phyloP scores from a whole-genome alignment of 2,329 filamentous ascomycete genomes.

The Verticillium tricorpus region DNA sequence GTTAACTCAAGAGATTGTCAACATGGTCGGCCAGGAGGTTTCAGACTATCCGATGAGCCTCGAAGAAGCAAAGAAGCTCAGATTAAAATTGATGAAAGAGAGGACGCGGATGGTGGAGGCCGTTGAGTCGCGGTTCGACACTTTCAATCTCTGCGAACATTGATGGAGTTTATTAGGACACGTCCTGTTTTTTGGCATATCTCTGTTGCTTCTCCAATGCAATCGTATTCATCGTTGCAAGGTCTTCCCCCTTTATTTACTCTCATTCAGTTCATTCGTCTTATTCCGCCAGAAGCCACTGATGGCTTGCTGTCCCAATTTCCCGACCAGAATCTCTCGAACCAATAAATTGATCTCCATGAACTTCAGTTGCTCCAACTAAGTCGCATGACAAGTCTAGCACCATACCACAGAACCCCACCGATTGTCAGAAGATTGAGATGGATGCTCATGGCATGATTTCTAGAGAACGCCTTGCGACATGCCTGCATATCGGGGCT shows the following conservation, averaged over 20 bases:
- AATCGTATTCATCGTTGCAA: no score
- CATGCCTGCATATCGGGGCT: slow-evolving; percentile 20
- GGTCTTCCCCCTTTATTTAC: no score
- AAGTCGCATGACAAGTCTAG: slow-evolving; percentile 19
- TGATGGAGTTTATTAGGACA: background rate
- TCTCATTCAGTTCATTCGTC: no score
- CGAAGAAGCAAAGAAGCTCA: slow-evolving; percentile 16
- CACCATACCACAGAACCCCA: slow-evolving; percentile 24
- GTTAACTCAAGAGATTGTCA: slow-evolving; percentile 11
- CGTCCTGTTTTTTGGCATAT: no score
- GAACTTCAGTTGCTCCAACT: background rate
- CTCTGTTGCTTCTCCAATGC: no score
- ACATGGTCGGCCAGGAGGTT: slow-evolving; percentile 7
- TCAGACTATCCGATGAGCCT: slow-evolving; percentile 17
- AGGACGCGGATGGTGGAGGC: slow-evolving; percentile 11
- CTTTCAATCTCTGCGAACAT: slow-evolving; percentile 20
- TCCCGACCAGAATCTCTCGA: no score
- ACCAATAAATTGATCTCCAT: no score
- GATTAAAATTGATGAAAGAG: slow-evolving; percentile 22
- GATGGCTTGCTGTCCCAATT: no score
- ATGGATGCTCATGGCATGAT: slow-evolving; percentile 38
- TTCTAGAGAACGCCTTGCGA: slow-evolving; percentile 25
- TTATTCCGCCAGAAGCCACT: no score
- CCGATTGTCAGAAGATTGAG: slow-evolving; percentile 31
- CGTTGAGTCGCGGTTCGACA: slow-evolving; percentile 6